Evolutionary conservation across 306 rosid species (phyloP), one percentile per base, ranked within the genome.

Genomic region (Prunus kanzakura): DNA sequence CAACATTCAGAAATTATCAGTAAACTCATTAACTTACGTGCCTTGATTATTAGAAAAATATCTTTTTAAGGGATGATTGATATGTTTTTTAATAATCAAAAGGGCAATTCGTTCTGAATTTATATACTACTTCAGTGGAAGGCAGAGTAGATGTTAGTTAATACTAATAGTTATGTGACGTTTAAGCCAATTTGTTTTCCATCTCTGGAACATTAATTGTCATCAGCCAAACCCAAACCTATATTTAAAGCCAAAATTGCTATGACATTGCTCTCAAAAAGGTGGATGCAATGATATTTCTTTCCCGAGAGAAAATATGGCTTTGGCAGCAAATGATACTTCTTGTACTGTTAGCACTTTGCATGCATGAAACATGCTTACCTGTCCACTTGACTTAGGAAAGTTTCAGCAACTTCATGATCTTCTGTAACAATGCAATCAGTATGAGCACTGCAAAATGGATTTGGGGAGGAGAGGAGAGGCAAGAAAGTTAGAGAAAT

Each of bases 341-440:
- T 22, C 30, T 2, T 57, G 8, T 57, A 12, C 7, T 20, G 63
- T 57, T 15, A 52, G 57, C 3, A n/a, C 57, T 52, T 52, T 52
- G 63, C 6, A 57, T 14, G 8, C 63, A 11, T 61, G 19, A 27
- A 27, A 25, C 8, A 60, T 61, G 19, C 27, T 49, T 82, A 92
- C 98, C 97, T 90, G 83, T 88, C 96, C 51, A 92, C 96, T 83
- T 79, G 93, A 62, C 32, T 5, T 51, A 89, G 75, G 90, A 94
- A 92, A 81, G 76, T 61, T 80, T 83, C 91, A 65, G 95, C 98
- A 77, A 81, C 87, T 81, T 89, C 81, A 56, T 19, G 6, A 69
- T 94, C 97, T 84, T 90, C 91, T 8, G 98, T 61, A 67, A 94
- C 81, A 66, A 92, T 83, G 85, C 96, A 92, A 51, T 89, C 98